Conservation (phyloP, 176 grass and related monocot species). For the Ananas comosus region DNA sequence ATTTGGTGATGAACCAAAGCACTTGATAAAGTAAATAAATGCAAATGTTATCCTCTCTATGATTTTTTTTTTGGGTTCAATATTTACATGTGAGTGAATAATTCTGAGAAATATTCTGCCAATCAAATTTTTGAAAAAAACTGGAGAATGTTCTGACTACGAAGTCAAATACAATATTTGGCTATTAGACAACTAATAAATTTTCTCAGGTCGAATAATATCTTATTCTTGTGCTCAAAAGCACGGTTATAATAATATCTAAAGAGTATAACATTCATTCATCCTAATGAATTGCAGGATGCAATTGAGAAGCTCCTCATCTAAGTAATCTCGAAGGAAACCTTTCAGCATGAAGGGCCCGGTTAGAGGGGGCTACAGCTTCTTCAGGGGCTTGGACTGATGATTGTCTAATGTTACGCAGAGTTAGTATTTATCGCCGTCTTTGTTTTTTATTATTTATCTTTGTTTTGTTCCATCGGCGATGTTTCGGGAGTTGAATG, state of each 20-base stretch:
- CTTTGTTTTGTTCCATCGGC: not conserved
- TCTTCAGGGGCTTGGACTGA: conserved; percentile 92
- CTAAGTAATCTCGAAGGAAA: conserved; percentile 27
- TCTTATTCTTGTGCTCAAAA: not conserved
- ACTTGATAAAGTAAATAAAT: too few species aligned
- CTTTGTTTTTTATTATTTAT: conserved; percentile 8
- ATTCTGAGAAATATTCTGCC: too few species aligned
- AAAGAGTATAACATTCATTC: not conserved
- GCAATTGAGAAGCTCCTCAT: conserved; percentile 90
- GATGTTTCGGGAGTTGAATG: not conserved
- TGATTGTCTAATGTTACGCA: conserved; percentile 31
- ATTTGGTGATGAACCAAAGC: too few species aligned
- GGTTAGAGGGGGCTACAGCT: conserved; percentile 14
- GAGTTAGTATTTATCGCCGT: conserved; percentile 11
- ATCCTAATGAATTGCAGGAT: conserved; percentile 32
- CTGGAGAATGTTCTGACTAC: too few species aligned
- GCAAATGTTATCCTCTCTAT: too few species aligned
- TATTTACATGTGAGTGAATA: too few species aligned
- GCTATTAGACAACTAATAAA: too few species aligned
- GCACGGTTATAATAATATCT: not conserved
- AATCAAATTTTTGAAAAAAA: too few species aligned
- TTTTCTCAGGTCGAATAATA: not conserved
- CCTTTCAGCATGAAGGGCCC: conserved; percentile 81
- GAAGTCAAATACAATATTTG: too few species aligned
- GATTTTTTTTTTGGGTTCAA: too few species aligned